These are phyloP conservation scores for Myxozyma neotropica DNA, from an alignment of 805 yeast genomes.

Conservation along the genomic window DNA sequence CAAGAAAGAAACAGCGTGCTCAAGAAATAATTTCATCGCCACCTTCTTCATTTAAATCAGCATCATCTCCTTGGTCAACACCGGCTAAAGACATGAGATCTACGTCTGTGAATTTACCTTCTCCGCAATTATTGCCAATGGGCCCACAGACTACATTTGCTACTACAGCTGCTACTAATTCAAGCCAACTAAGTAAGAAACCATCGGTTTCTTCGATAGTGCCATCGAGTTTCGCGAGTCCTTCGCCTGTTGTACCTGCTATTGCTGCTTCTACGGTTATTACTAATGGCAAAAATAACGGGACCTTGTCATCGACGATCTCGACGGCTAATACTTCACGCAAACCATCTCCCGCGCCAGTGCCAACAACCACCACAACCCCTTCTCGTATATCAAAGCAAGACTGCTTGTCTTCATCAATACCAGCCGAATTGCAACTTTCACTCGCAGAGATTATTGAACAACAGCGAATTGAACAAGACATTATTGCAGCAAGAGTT, in stretches of 20 bases:
- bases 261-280: neutral
- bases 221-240: neutral
- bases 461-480: constrained; percentile 47
- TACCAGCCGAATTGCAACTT: constrained; percentile 15
- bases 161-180: constrained; percentile 26
- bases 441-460: constrained; percentile 36
- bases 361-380: neutral
- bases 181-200: constrained; percentile 2
- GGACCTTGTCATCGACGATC: neutral
- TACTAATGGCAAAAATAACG: neutral
- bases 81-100: constrained; percentile 8
- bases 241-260: neutral
- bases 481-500: constrained; percentile 42
- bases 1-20: constrained; percentile 51
- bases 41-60: neutral
- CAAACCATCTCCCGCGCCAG: neutral
- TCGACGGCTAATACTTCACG: neutral
- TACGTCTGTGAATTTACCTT: neutral
- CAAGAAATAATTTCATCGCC: constrained; percentile 10
- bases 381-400: neutral
- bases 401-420: neutral
- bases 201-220: neutral
- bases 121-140: constrained; percentile 18
- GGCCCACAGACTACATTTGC: constrained; percentile 34
- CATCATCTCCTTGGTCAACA: constrained; percentile 29